Conservation (phyloP, 768 basidiomycete species). For the Lactarius hengduanensis region DNA sequence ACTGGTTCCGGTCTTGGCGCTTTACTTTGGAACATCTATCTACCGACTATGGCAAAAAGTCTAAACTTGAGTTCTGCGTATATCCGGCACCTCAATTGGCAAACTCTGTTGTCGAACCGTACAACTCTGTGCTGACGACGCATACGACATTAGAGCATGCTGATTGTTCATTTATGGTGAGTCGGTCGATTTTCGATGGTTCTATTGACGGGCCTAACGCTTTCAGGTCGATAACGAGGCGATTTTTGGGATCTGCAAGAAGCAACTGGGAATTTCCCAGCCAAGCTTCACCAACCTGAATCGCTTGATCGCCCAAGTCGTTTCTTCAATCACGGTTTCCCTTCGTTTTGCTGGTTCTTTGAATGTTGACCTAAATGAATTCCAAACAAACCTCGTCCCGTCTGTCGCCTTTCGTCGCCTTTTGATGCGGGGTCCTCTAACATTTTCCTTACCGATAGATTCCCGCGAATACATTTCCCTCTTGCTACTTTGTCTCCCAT, state of each 20-base stretch:
- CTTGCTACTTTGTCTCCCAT: conserved; percentile 64
- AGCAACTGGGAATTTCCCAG: conserved; percentile 52
- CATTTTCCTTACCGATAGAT: conserved; percentile 33
- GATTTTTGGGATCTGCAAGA: conserved; percentile 61
- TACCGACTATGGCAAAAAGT: conserved; percentile 98
- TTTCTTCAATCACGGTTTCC: conserved; percentile 43
- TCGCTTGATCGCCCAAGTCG: conserved; percentile 65
- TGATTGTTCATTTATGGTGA: conserved; percentile 98
- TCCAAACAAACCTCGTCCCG: conserved; percentile 68
- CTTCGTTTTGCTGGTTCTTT: conserved; percentile 63
- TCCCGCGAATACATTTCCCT: conserved; percentile 67
- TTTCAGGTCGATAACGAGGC: conserved; percentile 56
- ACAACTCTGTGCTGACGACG: conserved; percentile 96
- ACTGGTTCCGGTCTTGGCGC: conserved; percentile 99
- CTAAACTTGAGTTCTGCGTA: conserved; percentile 96
- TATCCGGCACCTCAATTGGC: conserved; percentile 93
- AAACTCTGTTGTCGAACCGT: conserved; percentile 97
- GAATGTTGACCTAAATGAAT: conserved; percentile 68
- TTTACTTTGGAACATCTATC: conserved; percentile 95
- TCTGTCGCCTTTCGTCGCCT: conserved; percentile 27
- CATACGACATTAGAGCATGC: conserved; percentile 99
- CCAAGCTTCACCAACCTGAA: conserved; percentile 65
- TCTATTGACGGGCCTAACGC: neutral
- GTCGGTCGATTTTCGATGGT: neutral
- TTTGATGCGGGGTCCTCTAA: conserved; percentile 23